Evolutionary conservation across 495 filamentous ascomycete species (phyloP), one percentile per base, ranked within the genome.

Genomic region (Aspergillus sparsus): DNA sequence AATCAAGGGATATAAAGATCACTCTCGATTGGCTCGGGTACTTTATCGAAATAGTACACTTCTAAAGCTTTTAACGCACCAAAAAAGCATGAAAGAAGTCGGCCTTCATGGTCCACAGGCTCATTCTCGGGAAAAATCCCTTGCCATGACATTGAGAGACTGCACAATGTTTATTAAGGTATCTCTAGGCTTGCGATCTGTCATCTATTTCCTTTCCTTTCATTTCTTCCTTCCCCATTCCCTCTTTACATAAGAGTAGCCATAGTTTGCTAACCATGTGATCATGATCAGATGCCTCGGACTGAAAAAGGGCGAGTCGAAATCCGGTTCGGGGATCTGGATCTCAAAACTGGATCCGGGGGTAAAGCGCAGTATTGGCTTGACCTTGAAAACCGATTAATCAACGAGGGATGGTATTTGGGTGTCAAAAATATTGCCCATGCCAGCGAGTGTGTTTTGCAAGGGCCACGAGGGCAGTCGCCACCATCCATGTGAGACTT

Each of bases 101-200:
- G 78, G 78, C 0, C 52, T 78, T 41, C 57, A 66, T 37, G 77
- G 77, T 3, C 75, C 71, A 5, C 55, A 64, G 11, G 41, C 65
- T 5, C 61, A 66, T 32, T 76, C 75, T 49, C 55, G 56, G 44
- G 75, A 70, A 46, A 71, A 71, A 49, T 78, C 73, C 1, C 65
- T 81, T 18, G 90, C 90, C 13, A 97, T 97, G 93, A 96, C 93
- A 21, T 64, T 97, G 52, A 76, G 93, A 50, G 93, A 98, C 73
- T 93, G 92, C 70, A 92, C 90, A 0, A 80, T 94, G 59, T 97
- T 89, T 69, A 69, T 96, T 49, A 85, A 83, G 74, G 81, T 91
- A 64, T 21, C 46, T 55, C 8, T 58, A 8, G 6, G 16, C 56
- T 13, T 27, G 13, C 31, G 11, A 42, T 15, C 15, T 15, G 12